Conservation (phyloP, 1,139 yeast genomes). For the Candida buenavistaensis region DNA sequence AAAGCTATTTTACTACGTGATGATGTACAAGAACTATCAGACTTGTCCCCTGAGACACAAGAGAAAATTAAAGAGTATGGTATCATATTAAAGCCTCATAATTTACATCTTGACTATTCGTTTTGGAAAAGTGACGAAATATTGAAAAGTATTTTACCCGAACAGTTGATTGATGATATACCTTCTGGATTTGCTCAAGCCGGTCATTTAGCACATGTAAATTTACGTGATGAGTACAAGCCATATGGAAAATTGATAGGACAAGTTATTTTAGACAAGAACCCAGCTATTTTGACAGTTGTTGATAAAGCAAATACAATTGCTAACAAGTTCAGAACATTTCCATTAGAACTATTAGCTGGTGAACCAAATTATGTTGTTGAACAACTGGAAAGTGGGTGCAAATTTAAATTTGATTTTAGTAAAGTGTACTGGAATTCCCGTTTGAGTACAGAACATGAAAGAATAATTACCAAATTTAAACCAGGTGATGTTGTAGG, state of each 20-base stretch:
- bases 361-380: constrained; percentile 75
- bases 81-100: constrained; percentile 53
- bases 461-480: constrained; percentile 66
- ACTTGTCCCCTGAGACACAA: constrained; percentile 44
- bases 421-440: constrained; percentile 97
- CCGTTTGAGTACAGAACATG: constrained; percentile 91
- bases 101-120: constrained; percentile 61
- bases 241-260: constrained; percentile 84
- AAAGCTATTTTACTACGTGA: constrained; percentile 64
- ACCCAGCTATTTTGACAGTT: constrained; percentile 75
- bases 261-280: constrained; percentile 86
- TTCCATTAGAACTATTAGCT: constrained; percentile 90
- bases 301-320: constrained; percentile 92
- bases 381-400: constrained; percentile 86
- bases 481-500: constrained; percentile 71
- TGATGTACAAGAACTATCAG: constrained; percentile 11
- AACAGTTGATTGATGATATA: constrained; percentile 62
- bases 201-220: constrained; percentile 95
- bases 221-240: constrained; percentile 79
- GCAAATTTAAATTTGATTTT: constrained; percentile 84
- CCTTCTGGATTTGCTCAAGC: constrained; percentile 94
- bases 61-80: constrained; percentile 47
- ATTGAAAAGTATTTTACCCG: constrained; percentile 74
- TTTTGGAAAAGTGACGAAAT: constrained; percentile 93
- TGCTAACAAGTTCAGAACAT: constrained; percentile 85